Base-by-base conservation (phyloP, 2,329 filamentous ascomycete genomes). In the Pezicula carpinea region DNA sequence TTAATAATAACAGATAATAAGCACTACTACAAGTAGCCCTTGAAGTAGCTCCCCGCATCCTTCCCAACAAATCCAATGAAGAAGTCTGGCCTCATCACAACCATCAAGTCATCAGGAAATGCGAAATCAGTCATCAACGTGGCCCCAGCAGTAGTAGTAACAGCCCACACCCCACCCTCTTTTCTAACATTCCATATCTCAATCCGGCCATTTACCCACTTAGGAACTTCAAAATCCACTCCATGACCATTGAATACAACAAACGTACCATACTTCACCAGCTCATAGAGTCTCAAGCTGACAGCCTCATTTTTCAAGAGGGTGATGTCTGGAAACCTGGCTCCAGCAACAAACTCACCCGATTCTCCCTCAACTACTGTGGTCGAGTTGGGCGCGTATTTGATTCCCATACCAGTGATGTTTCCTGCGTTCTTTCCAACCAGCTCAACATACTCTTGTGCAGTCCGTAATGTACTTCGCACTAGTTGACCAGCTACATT, bases 391-490 rank as follows among this genome's bases (percentile, higher is more conserved):
- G 33, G 19, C 5, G 38, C 31, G 15, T 49, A 49, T 10, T 36
- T 46, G 32, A 49, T 49, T n/a, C 47, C 47, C 47, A 49, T 49
- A 7, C 47, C 47, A 31, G 48, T 50, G 39, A 75, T 75, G 49
- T 71, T 75, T 1, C 66, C 71, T 0, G 72, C 71, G 36, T 74
- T 75, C 47, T 64, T 67, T 50, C 75, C 65, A 35, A 75, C 72
- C 0, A 71, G 70, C 21, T 65, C 64, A 3, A 75, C 71, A 39
- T 75, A 75, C 31, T 69, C 60, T 52, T 70, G 69, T 2, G 72
- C 71, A 14, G 67, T 65, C 39, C 64, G 62, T 3, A 69, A 54
- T 0, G 72, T 75, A 47, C 72, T 70, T 35, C 72, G 63, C 2
- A 75, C 72, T 13, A 75, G 57, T 5, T 65, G 59, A 0, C 72